phyloP scores from a whole-genome alignment of 2,329 filamentous ascomycete species.

The Colletotrichum graminicola region DNA sequence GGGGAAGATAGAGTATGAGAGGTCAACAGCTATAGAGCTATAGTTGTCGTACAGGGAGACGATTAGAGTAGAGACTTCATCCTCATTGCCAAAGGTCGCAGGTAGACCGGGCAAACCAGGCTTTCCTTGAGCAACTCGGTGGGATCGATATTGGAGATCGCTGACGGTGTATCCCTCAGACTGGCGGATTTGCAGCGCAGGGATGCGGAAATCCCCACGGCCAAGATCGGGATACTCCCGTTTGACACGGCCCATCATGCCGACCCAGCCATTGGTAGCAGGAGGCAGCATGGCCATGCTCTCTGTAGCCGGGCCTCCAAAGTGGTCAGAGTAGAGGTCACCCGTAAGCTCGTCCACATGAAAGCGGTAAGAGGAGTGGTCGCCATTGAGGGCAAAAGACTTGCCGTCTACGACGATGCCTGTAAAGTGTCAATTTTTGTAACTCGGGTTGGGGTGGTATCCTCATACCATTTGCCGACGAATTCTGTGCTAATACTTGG shows the following conservation, averaged over 20 bases:
- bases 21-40: slow-evolving; percentile 67
- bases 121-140: slow-evolving; percentile 68
- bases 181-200: slow-evolving; percentile 72
- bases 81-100: slow-evolving; percentile 67
- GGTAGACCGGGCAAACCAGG: slow-evolving; percentile 68
- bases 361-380: slow-evolving; percentile 71
- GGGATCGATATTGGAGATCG: slow-evolving; percentile 68
- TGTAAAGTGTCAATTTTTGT: slow-evolving; percentile 44
- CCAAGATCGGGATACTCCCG: slow-evolving; percentile 75
- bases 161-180: slow-evolving; percentile 69
- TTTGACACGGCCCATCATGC: slow-evolving; percentile 60
- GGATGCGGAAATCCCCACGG: slow-evolving; percentile 72
- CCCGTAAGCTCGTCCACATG: slow-evolving; percentile 68
- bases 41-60: slow-evolving; percentile 70
- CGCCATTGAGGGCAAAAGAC: slow-evolving; percentile 68
- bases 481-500: slow-evolving; percentile 7
- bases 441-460: fast-evolving
- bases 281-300: slow-evolving; percentile 50
- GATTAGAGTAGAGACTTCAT: slow-evolving; percentile 69
- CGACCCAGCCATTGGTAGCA: slow-evolving; percentile 66
- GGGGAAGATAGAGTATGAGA: slow-evolving; percentile 75
- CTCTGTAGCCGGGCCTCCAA: slow-evolving; percentile 68
- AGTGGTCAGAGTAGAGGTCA: slow-evolving; percentile 72
- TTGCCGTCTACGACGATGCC: slow-evolving; percentile 66
- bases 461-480: slow-evolving; percentile 14